Conservation (phyloP, 257 asterid genomes). For the Handroanthus guayacan region DNA sequence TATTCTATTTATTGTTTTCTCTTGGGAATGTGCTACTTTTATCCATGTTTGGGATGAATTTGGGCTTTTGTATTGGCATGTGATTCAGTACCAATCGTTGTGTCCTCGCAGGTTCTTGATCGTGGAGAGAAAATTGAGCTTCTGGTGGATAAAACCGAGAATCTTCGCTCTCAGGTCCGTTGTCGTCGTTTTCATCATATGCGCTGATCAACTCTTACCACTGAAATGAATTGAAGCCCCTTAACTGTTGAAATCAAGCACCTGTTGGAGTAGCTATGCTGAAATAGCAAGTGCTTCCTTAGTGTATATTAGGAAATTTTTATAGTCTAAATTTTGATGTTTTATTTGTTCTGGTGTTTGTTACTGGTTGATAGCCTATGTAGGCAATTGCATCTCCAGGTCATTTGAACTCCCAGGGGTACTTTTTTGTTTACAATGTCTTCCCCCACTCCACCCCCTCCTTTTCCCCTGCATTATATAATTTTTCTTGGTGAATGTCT, state of each 20-base stretch:
- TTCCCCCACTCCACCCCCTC: no score
- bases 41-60: background rate
- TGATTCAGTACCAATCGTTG: constrained; percentile 10
- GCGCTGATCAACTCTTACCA: background rate
- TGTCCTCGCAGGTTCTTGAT: constrained; percentile 75
- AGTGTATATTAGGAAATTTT: background rate
- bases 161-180: constrained; percentile 86
- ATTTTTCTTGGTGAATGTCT: background rate
- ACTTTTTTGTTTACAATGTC: background rate
- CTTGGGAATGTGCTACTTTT: background rate
- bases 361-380: constrained; percentile 8
- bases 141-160: constrained; percentile 90
- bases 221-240: background rate
- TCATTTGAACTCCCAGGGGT: background rate
- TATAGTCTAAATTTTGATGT: background rate
- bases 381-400: constrained; percentile 5
- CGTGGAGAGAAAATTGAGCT: constrained; percentile 97
- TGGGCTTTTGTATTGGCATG: constrained; percentile 13
- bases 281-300: background rate
- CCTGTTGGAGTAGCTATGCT: background rate
- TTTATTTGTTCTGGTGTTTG: background rate
- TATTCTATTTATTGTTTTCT: background rate
- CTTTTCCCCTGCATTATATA: background rate
- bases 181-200: constrained; percentile 19
- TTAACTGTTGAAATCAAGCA: background rate